Base-by-base conservation (phyloP, 108 stramenopile genomes). In the Cyclotella kingstonii region DNA sequence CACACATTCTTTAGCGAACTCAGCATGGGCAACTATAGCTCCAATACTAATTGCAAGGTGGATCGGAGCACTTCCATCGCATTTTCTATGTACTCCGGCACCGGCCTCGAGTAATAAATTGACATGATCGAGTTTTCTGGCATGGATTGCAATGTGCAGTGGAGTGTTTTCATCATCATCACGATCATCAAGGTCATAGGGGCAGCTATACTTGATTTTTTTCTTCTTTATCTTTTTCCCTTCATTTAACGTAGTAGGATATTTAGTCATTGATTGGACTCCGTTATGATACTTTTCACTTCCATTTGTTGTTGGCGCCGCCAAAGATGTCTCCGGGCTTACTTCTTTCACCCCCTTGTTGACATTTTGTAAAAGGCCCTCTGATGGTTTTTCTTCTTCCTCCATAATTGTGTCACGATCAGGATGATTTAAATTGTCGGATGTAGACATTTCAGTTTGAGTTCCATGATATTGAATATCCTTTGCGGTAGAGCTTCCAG, bases 131-230 rank as follows among this genome's bases (percentile, higher is more conserved):
- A 95, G 62, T 52, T 92, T 91, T 19, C 89, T 54, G 22, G 80
- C 64, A 49, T 83, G 90, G 44, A 95, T 86, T 12, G 94, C 94
- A 29, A 95, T 65, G 63, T 95, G 94, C 12, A 95, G 70, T 2
- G 94, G 85, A 10, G 94, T 95, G 66, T 91, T 95, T 62, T 90
- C 94, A 65, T 91, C 90, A 36, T 70, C 81, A 38, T 95, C 94
- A 5, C 90, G 77, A 48, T 88, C 89, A 59, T 94, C 89, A 8
- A 94, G 54, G 55, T 94, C 82, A 61, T 87, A 79, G 2, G 89
- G 89, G 61, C 85, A 91, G 58, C 78, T 83, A 55, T 68, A 91
- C 19, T 61, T 66, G 21, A 57, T 49, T 45, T 49, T 48, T 45
- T 60, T 68, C 18, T 60, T 57, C 47, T 69, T 78, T 30, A 12